Base-by-base conservation (phyloP, 208 protist genomes). In the Plasmodiophora brassicae region DNA sequence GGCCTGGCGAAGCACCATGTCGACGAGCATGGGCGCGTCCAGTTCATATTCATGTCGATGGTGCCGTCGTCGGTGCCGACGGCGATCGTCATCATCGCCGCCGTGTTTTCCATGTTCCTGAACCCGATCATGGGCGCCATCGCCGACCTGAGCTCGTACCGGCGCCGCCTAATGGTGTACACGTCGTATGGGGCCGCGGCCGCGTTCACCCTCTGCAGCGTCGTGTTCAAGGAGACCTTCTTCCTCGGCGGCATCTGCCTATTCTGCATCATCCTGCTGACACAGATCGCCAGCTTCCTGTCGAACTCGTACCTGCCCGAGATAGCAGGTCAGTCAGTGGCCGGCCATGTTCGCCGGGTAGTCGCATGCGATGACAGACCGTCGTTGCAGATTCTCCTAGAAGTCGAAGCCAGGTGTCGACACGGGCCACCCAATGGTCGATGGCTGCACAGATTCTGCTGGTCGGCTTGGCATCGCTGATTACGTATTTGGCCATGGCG, bases 241-340 rank as follows among this genome's bases (percentile, higher is more conserved):
- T 14, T 5, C 10, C 5, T 78, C 14, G 65, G 65, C 14, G 5
- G 5, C n/a, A 5, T 78, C 10, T 38, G 32, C 14, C 65, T 78
- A 5, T 36, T 78, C 65, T 14, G 32, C 5, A 78, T 78, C 10
- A 44, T 78, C 65, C 41, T 5, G 32, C 32, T 38, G 10, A 32
- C 32, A 14, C 65, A 78, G n/a, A 5, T 38, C 14, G 5, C 65
- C n/a, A 38, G 41, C n/a, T 78, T 78, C 65, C n/a, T 78, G n/a
- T 5, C 65, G 14, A 78, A 78, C 65, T 78, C 65, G 14, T 78
- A 78, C 65, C 65, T 78, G 5, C 14, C 65, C n/a, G 65, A 78
- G n/a, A 5, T 78, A n/a, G n/a, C n/a, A n/a, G n/a, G n/a, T n/a
- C n/a, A n/a, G n/a, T n/a, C n/a, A n/a, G n/a, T n/a, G n/a, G n/a